Conservation (phyloP, 257 asterid genomes). For the Oldenlandia corymbosa region DNA sequence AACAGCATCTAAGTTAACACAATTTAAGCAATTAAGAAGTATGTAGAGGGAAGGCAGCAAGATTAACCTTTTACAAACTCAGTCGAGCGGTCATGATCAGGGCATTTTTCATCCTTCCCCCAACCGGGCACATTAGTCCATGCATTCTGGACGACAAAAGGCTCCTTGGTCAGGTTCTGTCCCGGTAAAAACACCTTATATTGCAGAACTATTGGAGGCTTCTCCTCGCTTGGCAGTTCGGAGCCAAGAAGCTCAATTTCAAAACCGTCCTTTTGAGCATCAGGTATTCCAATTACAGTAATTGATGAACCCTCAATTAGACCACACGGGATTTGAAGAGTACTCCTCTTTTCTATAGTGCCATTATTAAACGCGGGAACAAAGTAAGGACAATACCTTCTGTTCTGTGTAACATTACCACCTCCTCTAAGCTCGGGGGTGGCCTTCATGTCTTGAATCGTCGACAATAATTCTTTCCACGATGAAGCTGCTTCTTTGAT, state of each 20-base stretch:
- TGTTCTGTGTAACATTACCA: slow-evolving; percentile 11
- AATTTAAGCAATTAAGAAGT: neutral
- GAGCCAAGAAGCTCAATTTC: slow-evolving; percentile 67
- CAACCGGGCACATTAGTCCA: slow-evolving; percentile 79
- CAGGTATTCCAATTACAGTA: slow-evolving; percentile 79
- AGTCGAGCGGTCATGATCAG: slow-evolving; percentile 43
- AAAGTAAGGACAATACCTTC: slow-evolving; percentile 45
- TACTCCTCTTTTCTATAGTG: slow-evolving; percentile 20
- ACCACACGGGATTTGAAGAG: slow-evolving; percentile 76
- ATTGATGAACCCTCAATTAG: slow-evolving; percentile 76
- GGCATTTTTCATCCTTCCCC: slow-evolving; percentile 88
- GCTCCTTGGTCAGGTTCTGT: slow-evolving; percentile 68
- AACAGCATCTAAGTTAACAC: too few relatives aligned
- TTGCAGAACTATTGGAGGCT: slow-evolving; percentile 59
- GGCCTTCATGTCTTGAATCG: slow-evolving; percentile 30
- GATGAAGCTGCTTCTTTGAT: slow-evolving; percentile 64
- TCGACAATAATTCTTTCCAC: slow-evolving; percentile 42
- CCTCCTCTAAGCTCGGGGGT: slow-evolving; percentile 22
- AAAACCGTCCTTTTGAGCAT: slow-evolving; percentile 44
- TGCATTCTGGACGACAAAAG: slow-evolving; percentile 61
- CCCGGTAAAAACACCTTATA: slow-evolving; percentile 68
- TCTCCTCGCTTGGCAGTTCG: slow-evolving; percentile 37
- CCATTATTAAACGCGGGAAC: slow-evolving; percentile 37
- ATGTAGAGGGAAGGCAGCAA: neutral
- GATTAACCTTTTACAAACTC: slow-evolving; percentile 41